Base-by-base conservation (phyloP, 257 asterid genomes). In the Nicotiana undulata region DNA sequence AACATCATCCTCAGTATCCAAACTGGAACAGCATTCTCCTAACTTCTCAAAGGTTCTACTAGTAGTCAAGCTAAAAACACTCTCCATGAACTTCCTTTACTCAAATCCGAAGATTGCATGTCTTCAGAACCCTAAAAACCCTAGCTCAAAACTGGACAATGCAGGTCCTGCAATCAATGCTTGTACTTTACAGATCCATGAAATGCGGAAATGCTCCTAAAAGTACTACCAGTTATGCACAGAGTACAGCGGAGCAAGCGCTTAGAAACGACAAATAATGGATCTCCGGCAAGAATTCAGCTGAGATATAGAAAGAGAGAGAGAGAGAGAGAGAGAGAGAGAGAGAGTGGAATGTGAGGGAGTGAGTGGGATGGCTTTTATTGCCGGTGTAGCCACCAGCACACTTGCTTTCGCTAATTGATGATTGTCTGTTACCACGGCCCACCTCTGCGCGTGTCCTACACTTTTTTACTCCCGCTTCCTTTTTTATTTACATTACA, bases 1-100 rank as follows among this genome's bases (percentile, higher is more conserved):
- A 83, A 83, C 94, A 89, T 86, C 90, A 82, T 91, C 81, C 81
- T 86, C 91, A 87, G 70, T 85, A 87, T 72, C 80, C 79, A 58
- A 85, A 26, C 82, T 29, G 9, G 15, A 82, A 75, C 29, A 74
- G 76, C 86, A 84, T 86, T 81, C 67, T 74, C 87, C 64, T 63
- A 17, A 82, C 86, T 82, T 67, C 77, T 37, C 84, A 83, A 86
- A 90, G 91, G 88, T 83, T 87, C 85, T 86, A 77, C 80, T 40
- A 40, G 49, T 40, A 40, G 49, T 70, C 80, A 83, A 86, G 81
- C 84, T 81, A 55, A 84, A 85, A 82, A 75, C 78, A 26, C 78
- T 87, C 79, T 79, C 84, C 91, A 85, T 84, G 80, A 83, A 81
- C 94, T 85, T 81, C 90, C 56, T 46, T 66, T 86, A 74, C 53